A percentile compares a stretch with the other conserved stretches of the same genome.
Evolutionary conservation across 2,329 filamentous ascomycete genomes (phyloP).

Genomic region (Trichoderma lentiforme): DNA sequence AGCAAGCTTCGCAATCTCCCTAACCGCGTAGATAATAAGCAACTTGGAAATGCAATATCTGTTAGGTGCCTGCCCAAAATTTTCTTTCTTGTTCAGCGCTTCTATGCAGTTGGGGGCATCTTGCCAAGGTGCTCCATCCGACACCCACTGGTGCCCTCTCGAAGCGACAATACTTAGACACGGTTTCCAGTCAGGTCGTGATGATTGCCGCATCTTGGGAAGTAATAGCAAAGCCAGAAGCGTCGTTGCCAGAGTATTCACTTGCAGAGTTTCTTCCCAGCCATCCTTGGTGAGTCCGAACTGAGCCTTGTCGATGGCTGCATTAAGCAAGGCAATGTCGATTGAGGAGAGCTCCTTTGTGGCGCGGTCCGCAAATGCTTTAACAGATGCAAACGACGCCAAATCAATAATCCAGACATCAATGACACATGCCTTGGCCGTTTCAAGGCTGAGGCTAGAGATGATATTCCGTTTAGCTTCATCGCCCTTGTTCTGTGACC

Average conservation of each 20-base stretch:
- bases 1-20: neutral
- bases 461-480: conserved; percentile 5
- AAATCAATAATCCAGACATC: conserved; percentile 12
- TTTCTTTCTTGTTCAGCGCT: neutral
- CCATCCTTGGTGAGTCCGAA: conserved; percentile 33
- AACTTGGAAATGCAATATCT: conserved; percentile 1
- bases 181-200: conserved; percentile 11
- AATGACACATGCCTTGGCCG: neutral
- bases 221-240: conserved; percentile 50
- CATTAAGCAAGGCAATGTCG: conserved; percentile 31
- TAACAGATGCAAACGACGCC: conserved; percentile 5
- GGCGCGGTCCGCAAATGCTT: neutral
- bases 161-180: conserved; percentile 15
- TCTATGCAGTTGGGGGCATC: neutral
- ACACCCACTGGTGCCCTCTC: neutral
- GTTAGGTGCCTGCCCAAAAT: neutral
- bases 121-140: conserved; percentile 7
- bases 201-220: conserved; percentile 17
- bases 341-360: conserved; percentile 1
- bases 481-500: neutral
- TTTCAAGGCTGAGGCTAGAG: neutral
- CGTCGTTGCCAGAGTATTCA: conserved; percentile 56
- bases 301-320: conserved; percentile 23
- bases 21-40: neutral
- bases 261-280: conserved; percentile 53